Conservation (phyloP, 768 basidiomycete genomes). For the Inosperma sp. region DNA sequence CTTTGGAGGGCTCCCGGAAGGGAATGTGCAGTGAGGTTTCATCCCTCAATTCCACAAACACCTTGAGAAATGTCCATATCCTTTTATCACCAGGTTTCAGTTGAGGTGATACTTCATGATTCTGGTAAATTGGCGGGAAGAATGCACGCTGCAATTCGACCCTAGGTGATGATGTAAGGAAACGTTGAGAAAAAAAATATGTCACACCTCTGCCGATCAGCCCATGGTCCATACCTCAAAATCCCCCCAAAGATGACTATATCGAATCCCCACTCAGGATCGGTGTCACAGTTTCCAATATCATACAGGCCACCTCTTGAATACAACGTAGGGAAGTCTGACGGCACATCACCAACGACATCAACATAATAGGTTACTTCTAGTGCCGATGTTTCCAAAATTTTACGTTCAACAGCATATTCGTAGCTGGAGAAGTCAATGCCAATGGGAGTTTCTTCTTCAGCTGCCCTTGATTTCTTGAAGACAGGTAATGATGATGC, state of each 20-base stretch:
- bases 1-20: constrained; percentile 89
- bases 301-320: constrained; percentile 46
- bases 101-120: constrained; percentile 49
- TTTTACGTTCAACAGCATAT: constrained; percentile 82
- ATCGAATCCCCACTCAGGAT: constrained; percentile 94
- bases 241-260: constrained; percentile 71
- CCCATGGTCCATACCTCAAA: constrained; percentile 92
- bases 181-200: background rate
- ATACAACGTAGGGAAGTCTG: constrained; percentile 22
- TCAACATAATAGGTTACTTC: constrained; percentile 88
- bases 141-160: constrained; percentile 75
- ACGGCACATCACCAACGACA: constrained; percentile 71
- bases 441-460: constrained; percentile 53
- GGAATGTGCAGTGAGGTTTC: constrained; percentile 79
- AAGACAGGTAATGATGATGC: constrained; percentile 8
- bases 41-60: constrained; percentile 78
- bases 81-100: constrained; percentile 77
- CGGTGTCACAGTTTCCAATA: constrained; percentile 79
- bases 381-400: constrained; percentile 71
- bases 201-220: constrained; percentile 80
- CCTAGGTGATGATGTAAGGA: constrained; percentile 33
- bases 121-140: constrained; percentile 75
- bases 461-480: constrained; percentile 33
- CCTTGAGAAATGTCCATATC: constrained; percentile 74
- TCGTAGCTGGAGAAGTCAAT: constrained; percentile 58